Conservation (phyloP, 148 eudicot species). For the Fallopia convolvulus region DNA sequence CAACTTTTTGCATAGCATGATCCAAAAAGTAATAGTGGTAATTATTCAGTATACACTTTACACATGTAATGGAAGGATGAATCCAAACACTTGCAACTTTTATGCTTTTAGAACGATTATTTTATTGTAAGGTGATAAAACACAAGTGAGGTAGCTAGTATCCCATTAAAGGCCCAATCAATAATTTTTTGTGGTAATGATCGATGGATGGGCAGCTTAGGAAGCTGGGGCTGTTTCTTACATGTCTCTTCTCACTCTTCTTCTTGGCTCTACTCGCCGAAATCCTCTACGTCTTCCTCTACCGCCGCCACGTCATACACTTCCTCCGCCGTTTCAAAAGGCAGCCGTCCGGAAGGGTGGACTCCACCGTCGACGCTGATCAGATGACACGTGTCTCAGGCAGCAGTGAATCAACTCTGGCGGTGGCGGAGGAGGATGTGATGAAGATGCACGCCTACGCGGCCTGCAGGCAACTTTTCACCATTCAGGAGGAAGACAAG, state of each 20-base stretch:
- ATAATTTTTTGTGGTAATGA: not conserved
- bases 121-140: not conserved
- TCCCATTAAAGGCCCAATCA: too few relatives aligned
- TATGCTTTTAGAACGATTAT: not conserved
- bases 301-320: constrained; percentile 15
- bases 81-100: not conserved
- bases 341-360: not conserved
- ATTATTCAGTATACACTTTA: not conserved
- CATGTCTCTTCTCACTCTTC: constrained; percentile 26
- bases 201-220: constrained; percentile 13
- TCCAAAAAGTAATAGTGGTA: not conserved
- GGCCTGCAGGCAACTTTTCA: not conserved
- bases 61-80: not conserved
- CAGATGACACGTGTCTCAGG: not conserved
- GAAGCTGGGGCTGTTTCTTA: constrained; percentile 24
- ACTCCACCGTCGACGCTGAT: not conserved
- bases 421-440: not conserved
- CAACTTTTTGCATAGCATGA: not conserved
- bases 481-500: not conserved
- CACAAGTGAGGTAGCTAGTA: too few relatives aligned
- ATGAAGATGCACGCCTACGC: not conserved
- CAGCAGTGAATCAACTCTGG: not conserved
- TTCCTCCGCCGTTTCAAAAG: not conserved
- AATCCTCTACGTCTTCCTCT: constrained; percentile 23
- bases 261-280: constrained; percentile 23